These are phyloP conservation scores for Asclepias syriaca DNA, from an alignment of 257 asterid genomes.

Conservation along the genomic window DNA sequence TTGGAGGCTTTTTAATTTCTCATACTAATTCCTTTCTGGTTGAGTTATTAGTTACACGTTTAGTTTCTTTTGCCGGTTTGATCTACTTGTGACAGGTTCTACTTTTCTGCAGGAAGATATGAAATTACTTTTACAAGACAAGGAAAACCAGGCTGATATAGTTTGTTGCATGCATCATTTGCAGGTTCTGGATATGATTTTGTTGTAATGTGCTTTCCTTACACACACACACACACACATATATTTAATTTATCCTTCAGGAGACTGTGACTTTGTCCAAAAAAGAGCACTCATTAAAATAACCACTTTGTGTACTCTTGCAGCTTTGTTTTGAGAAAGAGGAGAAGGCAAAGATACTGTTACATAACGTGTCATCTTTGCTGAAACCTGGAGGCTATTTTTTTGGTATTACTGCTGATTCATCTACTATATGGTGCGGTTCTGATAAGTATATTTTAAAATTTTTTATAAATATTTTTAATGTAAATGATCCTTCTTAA, in stretches of 20 bases:
- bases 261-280: conserved; percentile 3
- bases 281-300: background rate
- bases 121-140: conserved; percentile 52
- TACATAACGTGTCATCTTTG: conserved; percentile 80
- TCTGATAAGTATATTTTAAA: background rate
- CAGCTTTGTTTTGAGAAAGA: conserved; percentile 88
- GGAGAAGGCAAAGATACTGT: conserved; percentile 69
- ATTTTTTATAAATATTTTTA: background rate
- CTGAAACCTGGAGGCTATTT: conserved; percentile 97
- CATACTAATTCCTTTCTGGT: background rate
- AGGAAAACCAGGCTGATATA: conserved; percentile 75
- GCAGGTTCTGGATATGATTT: conserved; percentile 43
- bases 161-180: conserved; percentile 91
- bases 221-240: background rate
- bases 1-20: conserved; percentile 1
- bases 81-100: conserved; percentile 9
- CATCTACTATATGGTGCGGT: conserved; percentile 94
- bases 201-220: background rate
- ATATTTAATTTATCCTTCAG: conserved; percentile 13
- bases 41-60: background rate
- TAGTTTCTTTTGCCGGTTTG: background rate
- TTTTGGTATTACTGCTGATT: conserved; percentile 94
- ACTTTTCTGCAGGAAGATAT: conserved; percentile 66
- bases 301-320: conserved; percentile 10
- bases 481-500: background rate